A percentile compares a stretch with the other conserved stretches of the same genome.
Conservation (phyloP, 345 rosid genomes). For the Populus simonii region DNA sequence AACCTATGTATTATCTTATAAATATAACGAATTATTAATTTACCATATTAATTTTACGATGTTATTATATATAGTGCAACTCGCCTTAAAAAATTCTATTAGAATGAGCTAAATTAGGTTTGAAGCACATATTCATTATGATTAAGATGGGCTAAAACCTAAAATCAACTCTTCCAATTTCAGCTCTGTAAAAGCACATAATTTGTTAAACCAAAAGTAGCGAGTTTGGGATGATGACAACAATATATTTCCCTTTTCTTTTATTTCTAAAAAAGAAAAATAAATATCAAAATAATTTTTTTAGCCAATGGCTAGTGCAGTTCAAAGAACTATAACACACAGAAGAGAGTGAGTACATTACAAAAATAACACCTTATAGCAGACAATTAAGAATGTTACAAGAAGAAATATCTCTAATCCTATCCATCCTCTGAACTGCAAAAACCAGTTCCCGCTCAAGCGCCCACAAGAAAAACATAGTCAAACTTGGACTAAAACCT, state of each 20-base stretch:
- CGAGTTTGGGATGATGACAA: background rate
- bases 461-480: background rate
- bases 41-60: too few relatives aligned
- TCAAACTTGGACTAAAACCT: background rate
- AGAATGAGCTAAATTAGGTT: too few relatives aligned
- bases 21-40: too few relatives aligned
- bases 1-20: too few relatives aligned
- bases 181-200: background rate
- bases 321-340: constrained; percentile 14
- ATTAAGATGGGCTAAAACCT: background rate
- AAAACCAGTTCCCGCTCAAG: background rate
- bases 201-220: background rate
- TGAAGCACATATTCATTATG: background rate
- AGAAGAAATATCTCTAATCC: constrained; percentile 15
- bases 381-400: constrained; percentile 7
- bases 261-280: constrained; percentile 25
- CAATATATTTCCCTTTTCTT: constrained; percentile 1
- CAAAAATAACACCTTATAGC: constrained; percentile 11
- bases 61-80: too few relatives aligned
- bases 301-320: constrained; percentile 11
- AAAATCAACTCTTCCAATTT: background rate
- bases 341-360: constrained; percentile 12
- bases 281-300: constrained; percentile 16
- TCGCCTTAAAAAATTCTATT: background rate
- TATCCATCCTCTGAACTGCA: constrained; percentile 7